Base-by-base conservation (phyloP, 1,139 yeast species). In the Lodderomyces orthopsilosis region DNA sequence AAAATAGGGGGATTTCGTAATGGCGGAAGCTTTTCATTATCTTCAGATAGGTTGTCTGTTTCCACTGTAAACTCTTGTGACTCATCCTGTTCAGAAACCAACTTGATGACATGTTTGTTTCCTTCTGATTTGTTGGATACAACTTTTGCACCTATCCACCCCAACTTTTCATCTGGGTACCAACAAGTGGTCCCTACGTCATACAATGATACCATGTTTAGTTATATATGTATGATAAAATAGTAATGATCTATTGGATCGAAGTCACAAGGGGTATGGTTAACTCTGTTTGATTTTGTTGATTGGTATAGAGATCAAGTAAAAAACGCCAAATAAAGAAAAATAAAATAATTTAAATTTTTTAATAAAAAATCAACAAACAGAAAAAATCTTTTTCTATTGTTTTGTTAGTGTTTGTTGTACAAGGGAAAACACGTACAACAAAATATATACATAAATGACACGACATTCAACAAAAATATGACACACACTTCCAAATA, bases 121-220 rank as follows among this genome's bases (percentile, higher is more conserved):
- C 68, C 72, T n/a, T 70, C 63, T 40, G 73, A 63, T 17, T 68
- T 68, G 53, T 77, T 75, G 44, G 79, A 70, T 46, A 77, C 72
- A 40, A 93, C 89, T 48, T 83, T 85, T 41, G 90, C 94, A 36
- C 96, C 95, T 36, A 90, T 73, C 96, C 98, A 93, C 28, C 98
- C 98, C 54, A 80, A 78, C 45, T 77, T 75, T 49, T 84, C 89
- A 63, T 88, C 94, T 27, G 95, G 96, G 56, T 86, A 83, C 98
- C 98, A 93, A 70, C 98, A 91, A 57, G 96, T 91, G 63, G 83
- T 77, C 38, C 73, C 75, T 24, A 62, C 55, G 42, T 58, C 62
- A 46, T 58, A 58, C 27, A 55, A 54, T n/a, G 61, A 52, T 17
- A 57, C 60, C 54, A 51, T 51, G 14, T 13, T 40, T 23, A 18